Evolutionary conservation across 768 basidiomycete genomes (phyloP).

Genomic region (Xerocomus potaroensis): DNA sequence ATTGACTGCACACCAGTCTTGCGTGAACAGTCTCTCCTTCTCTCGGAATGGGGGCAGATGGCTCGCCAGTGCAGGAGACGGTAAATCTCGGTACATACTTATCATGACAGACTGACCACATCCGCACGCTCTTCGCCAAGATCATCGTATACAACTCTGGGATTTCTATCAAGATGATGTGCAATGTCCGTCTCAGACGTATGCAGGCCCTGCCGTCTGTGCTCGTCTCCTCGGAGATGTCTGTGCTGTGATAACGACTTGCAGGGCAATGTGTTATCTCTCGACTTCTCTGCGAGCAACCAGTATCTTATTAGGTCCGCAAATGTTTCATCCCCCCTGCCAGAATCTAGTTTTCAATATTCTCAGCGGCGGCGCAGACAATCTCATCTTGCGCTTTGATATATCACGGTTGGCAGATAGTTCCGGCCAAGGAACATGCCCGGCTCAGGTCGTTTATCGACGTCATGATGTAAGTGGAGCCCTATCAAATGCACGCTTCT

Average conservation of each 20-base stretch:
- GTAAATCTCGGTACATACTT: slow-evolving; percentile 33
- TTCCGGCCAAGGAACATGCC: slow-evolving; percentile 4
- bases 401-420: slow-evolving; percentile 33
- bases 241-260: slow-evolving; percentile 14
- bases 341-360: slow-evolving; percentile 6
- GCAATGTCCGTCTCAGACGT: slow-evolving; percentile 36
- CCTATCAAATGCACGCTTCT: slow-evolving; percentile 11
- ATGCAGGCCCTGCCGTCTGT: slow-evolving; percentile 43
- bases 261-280: slow-evolving; percentile 66
- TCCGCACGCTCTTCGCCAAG: slow-evolving; percentile 29
- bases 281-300: slow-evolving; percentile 67
- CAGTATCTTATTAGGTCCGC: slow-evolving; percentile 63
- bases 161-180: slow-evolving; percentile 62
- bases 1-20: slow-evolving; percentile 49
- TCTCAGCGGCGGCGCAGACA: slow-evolving; percentile 53
- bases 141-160: slow-evolving; percentile 56
- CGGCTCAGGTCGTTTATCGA: slow-evolving; percentile 27
- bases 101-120: slow-evolving; percentile 11
- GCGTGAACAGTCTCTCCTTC: slow-evolving; percentile 61
- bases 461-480: slow-evolving; percentile 29
- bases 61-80: slow-evolving; percentile 68
- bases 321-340: slow-evolving; percentile 11
- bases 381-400: slow-evolving; percentile 51
- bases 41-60: slow-evolving; percentile 58
- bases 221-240: slow-evolving; percentile 26